Conservation (phyloP, 2,329 filamentous ascomycete species). For the Sporothrix brasiliensis region DNA sequence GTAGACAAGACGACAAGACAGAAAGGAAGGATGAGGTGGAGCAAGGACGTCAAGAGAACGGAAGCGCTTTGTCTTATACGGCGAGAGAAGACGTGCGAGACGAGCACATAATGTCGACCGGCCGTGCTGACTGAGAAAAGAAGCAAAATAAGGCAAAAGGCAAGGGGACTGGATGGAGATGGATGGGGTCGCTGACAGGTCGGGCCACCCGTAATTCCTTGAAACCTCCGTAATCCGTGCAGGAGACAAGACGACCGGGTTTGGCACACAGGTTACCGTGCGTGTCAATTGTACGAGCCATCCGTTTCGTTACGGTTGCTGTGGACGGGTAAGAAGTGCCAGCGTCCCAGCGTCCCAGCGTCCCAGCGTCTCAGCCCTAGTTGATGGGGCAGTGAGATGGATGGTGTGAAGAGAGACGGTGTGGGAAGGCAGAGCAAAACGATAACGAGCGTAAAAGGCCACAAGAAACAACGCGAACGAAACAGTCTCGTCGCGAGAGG, state of each 20-base stretch:
- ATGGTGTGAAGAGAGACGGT: no score
- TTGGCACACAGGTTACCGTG: not conserved
- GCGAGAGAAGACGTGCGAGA: not conserved
- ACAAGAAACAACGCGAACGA: no score
- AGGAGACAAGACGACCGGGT: not conserved
- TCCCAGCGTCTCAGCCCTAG: no score
- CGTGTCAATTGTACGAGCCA: no score
- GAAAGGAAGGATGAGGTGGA: not conserved
- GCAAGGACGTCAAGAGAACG: not conserved
- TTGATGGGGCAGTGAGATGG: no score
- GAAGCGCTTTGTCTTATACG: not conserved
- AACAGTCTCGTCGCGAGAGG: not conserved
- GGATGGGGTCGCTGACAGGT: not conserved
- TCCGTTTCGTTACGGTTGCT: not conserved
- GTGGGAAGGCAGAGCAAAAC: no score
- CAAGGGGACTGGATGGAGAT: not conserved
- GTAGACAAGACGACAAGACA: conserved; percentile 2
- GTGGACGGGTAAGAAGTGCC: not conserved
- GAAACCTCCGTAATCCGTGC: conserved; percentile 3
- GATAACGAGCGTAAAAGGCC: no score
- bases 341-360: no score
- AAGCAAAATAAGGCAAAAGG: not conserved
- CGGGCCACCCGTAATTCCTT: not conserved
- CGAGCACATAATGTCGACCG: not conserved
- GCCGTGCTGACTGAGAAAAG: conserved; percentile 6